Base-by-base conservation (phyloP, 2,329 filamentous ascomycete species). In the Podosphaera fusca region DNA sequence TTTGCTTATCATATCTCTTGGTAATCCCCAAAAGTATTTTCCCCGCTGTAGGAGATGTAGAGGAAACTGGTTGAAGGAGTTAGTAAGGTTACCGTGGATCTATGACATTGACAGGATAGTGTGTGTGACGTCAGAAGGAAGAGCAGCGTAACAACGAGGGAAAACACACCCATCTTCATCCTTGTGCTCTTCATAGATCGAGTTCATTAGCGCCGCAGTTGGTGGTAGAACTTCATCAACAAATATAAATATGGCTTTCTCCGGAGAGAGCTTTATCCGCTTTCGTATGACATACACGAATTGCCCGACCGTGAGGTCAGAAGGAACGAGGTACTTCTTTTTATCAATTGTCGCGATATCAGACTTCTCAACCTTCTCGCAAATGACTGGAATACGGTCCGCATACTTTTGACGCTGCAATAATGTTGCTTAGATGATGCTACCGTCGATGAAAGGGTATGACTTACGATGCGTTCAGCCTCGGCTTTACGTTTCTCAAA, bases 401-500 rank as follows among this genome's bases (percentile, higher is more conserved):
- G 87, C 82, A 72, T 98, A 98, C 75, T 98, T 98, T 77, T 95
- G 89, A 65, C 92, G 88, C 65, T 67, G 61, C 35, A 50, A 60
- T 47, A 38, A 55, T 50, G 58, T 60, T 59, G 56, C 57, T 58
- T 57, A 34, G 49, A 58, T 29, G 45, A 49, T 10, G 42, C 54
- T 47, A 53, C 46, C 35, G 55, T 21, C 21, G 21, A 21, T 21
- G 21, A 21, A 21, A 21, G 21, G 46, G 50, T 54, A 57, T 52
- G 34, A 64, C 65, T 61, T 60, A 67, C 65, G 56, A 67, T 67
- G 51, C 92, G 89, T 79, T 98, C 92, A 70, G 92, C 92, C 76
- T 98, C 92, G 64, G 92, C 92, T 87, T 96, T 95, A 76, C 92
- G 88, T 87, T 98, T 98, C 84, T 96, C 92, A 72, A 96, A 96